Base-by-base conservation (phyloP, 495 filamentous ascomycete genomes). In the Talaromyces proteolyticus region DNA sequence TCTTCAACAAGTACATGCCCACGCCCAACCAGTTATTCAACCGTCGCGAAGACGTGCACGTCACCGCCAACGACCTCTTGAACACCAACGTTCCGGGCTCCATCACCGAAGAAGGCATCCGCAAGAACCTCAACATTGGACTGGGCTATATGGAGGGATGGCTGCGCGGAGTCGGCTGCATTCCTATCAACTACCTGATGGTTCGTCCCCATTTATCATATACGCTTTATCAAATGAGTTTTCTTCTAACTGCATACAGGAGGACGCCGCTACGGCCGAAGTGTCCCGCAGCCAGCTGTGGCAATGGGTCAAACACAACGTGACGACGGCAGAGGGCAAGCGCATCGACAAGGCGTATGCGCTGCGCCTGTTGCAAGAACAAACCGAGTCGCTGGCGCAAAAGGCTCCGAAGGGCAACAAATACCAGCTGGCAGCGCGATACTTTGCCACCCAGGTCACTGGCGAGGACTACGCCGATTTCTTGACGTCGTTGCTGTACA, bases 121-220 rank as follows among this genome's bases (percentile, higher is more conserved):
- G 90, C 60, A 96, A 96, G 84, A 99, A 99, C 72, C 75, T 99
- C 47, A 91, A 88, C 68, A 97, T 99, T 61, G 93, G 94, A 18
- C 81, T 99, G 1, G 84, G 86, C 47, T 99, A 99, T 70, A 99
- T 97, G 92, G 93, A 99, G 70, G 92, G 88, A 55, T 99, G 93
- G 93, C 77, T 97, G 24, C 86, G 89, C 50, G 93, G 91, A 16
- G 78, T 97, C 26, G 93, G 93, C 34, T 99, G 93, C 57, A 90
- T 99, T 50, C 94, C 93, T 17, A 96, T 99, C 72, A 96, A 99
- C 76, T 94, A 85, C 66, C 75, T 98, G n/a, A 99, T 99, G 93
- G 70, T 84, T 60, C 23, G 55, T 50, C 43, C 44, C 37, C 43
- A 24, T 22, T 24, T 22, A 12, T 51, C n/a, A n/a, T n/a, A n/a